These are phyloP conservation scores for Microbotryum saponariae DNA, from an alignment of 1,284 basidiomycete species.

Conservation along the genomic window DNA sequence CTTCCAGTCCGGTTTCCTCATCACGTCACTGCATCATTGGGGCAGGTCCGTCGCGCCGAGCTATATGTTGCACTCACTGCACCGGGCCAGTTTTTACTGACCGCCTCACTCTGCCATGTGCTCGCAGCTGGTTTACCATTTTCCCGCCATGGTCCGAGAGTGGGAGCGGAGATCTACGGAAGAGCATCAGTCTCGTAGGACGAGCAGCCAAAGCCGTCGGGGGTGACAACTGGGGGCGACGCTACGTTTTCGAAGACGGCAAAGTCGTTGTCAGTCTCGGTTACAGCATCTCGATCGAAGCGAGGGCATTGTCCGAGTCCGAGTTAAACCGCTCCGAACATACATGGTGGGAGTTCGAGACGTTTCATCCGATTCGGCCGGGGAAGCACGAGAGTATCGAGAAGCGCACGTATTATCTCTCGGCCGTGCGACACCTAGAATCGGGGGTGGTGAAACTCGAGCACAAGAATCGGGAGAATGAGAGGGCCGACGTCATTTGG, in stretches of 20 bases:
- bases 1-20: slow-evolving; percentile 34
- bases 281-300: slow-evolving; percentile 21
- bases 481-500: slow-evolving; percentile 32
- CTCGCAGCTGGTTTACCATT: slow-evolving; percentile 25
- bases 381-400: slow-evolving; percentile 28
- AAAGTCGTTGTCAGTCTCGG: slow-evolving; percentile 26
- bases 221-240: slow-evolving; percentile 33
- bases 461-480: slow-evolving; percentile 34
- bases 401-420: slow-evolving; percentile 34
- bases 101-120: neutral
- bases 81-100: neutral
- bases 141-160: slow-evolving; percentile 31
- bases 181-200: slow-evolving; percentile 27
- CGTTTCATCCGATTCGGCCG: slow-evolving; percentile 30
- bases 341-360: slow-evolving; percentile 34
- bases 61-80: neutral
- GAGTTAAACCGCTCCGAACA: slow-evolving; percentile 30
- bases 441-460: slow-evolving; percentile 27
- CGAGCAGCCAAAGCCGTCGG: slow-evolving; percentile 31
- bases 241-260: slow-evolving; percentile 33
- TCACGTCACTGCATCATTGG: slow-evolving; percentile 36
- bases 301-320: slow-evolving; percentile 7
- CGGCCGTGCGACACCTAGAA: slow-evolving; percentile 22
- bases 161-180: slow-evolving; percentile 26
- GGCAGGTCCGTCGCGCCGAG: slow-evolving; percentile 15